Base-by-base conservation (phyloP, 352 stramenopile genomes). In the Pythium apleroticum region DNA sequence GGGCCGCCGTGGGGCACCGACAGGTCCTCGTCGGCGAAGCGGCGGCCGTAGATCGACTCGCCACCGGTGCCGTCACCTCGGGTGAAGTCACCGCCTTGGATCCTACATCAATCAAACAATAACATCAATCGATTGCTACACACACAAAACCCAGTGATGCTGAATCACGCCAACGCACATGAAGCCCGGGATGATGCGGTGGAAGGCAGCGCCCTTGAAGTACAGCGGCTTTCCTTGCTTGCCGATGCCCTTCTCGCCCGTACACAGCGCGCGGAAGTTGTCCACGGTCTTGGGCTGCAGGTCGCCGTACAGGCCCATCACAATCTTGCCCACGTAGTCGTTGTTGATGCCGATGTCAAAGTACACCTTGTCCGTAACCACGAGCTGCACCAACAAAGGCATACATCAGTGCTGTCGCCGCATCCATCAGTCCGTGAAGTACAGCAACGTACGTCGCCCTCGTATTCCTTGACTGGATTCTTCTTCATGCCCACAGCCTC, bases 291-390 rank as follows among this genome's bases (percentile, higher is more conserved):
- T 90, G 12, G 88, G 86, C 68, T 91, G 82, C 50, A 82, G 71
- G 48, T 95, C 75, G 60, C 82, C 86, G 65, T 91, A 96, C 24
- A 93, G 65, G 0, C 84, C 85, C 43, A 95, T 76, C 10, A 95
- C 77, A 65, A 95, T 90, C 65, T 91, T 87, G 15, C 91, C 90
- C 19, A 90, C 86, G 55, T 89, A 81, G 54, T 97, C 75, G 57
- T 96, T 95, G 66, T 97, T 96, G 70, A 99, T 98, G 59, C 91
- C 86, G 41, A 99, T 89, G 72, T 99, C 96, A 68, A 99, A 98
- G 80, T 92, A 99, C 20, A 98, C 91, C 59, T 97, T 97, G 65
- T 92, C 81, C 27, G 78, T 89, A 41, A 92, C 75, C 35, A 83
- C 54, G 8, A 91, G 66, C 79, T 48, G 37, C 11, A 17, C 52